These are phyloP conservation scores for Nematodospora valgi DNA, from an alignment of 805 yeast species.

Conservation along the genomic window DNA sequence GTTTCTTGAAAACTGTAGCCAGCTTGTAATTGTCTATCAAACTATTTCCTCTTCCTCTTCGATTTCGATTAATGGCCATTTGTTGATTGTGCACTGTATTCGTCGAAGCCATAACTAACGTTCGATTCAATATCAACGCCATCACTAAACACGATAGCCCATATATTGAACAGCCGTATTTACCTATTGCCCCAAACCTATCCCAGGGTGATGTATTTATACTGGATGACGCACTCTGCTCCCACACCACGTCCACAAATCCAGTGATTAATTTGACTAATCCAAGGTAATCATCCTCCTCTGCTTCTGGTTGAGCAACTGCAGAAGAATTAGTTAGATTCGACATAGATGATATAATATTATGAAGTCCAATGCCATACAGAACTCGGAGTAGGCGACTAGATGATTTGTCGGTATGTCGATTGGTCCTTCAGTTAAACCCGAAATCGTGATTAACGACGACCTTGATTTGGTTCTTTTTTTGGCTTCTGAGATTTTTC, in stretches of 20 bases:
- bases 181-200: constrained; percentile 13
- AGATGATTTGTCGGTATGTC: no score
- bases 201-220: constrained; percentile 9
- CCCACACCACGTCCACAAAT: constrained; percentile 14
- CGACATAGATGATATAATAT: no score
- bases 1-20: constrained; percentile 16
- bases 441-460: no score
- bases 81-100: constrained; percentile 23
- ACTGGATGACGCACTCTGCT: constrained; percentile 11
- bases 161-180: constrained; percentile 36
- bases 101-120: constrained; percentile 35
- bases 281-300: constrained; percentile 7
- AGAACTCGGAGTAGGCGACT: no score
- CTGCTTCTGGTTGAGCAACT: background rate
- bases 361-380: no score
- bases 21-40: constrained; percentile 4
- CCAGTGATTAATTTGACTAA: constrained; percentile 7
- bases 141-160: constrained; percentile 36
- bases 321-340: no score
- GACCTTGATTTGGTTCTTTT: no score
- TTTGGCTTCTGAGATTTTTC: no score
- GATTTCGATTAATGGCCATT: constrained; percentile 14
- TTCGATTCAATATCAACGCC: constrained; percentile 37
- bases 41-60: constrained; percentile 8
- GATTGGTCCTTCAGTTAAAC: no score